phyloP scores from a whole-genome alignment of 495 filamentous ascomycete species.

The Lasiosphaeria miniovina region DNA sequence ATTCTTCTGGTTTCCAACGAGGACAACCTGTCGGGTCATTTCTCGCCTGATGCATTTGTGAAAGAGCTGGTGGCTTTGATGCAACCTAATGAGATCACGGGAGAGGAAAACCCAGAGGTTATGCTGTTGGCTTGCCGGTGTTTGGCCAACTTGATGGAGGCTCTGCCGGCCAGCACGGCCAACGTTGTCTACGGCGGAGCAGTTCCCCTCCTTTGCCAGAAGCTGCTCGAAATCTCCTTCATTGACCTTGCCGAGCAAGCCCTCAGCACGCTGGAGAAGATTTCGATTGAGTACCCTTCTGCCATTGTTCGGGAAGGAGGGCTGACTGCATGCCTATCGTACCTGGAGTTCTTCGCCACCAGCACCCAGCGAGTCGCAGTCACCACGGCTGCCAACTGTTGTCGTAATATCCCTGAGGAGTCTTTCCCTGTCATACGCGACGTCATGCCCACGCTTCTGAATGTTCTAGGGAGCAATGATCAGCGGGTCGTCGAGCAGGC shows the following conservation, averaged over 20 bases:
- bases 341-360: conserved; percentile 96
- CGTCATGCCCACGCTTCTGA: conserved; percentile 92
- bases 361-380: conserved; percentile 95
- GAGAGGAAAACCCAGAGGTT: conserved; percentile 92
- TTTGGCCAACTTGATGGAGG: conserved; percentile 97
- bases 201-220: conserved; percentile 89
- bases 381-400: conserved; percentile 96
- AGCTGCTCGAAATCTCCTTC: conserved; percentile 89
- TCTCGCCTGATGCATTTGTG: conserved; percentile 89
- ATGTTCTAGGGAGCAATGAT: conserved; percentile 86
- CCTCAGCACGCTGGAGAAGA: conserved; percentile 93
- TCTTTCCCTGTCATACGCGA: conserved; percentile 83
- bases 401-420: conserved; percentile 90
- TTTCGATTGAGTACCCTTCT: conserved; percentile 93
- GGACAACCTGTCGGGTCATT: conserved; percentile 93
- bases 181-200: conserved; percentile 96
- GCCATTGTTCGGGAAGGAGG: conserved; percentile 96
- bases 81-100: conserved; percentile 79
- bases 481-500: conserved; percentile 97
- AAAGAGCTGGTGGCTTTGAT: conserved; percentile 92
- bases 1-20: conserved; percentile 91
- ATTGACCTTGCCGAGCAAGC: conserved; percentile 98
- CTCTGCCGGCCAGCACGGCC: conserved; percentile 83
- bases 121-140: conserved; percentile 97
- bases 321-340: conserved; percentile 86